Conservation (phyloP, 2,329 filamentous ascomycete species). For the Metarhizium guizhouense region DNA sequence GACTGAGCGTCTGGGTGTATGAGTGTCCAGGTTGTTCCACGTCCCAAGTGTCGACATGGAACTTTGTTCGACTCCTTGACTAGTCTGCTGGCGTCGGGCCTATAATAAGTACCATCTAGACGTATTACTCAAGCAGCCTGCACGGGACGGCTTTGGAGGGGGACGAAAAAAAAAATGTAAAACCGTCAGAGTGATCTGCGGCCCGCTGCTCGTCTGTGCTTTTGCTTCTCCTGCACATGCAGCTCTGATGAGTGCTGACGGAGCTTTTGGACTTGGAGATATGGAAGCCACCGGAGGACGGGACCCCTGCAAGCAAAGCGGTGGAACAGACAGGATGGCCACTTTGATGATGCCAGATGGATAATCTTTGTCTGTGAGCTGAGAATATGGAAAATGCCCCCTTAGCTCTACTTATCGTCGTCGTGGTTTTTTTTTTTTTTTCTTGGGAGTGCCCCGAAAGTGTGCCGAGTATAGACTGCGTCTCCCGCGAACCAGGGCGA, state of each 20-base stretch:
- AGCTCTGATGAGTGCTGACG: not conserved
- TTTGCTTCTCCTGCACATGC: not conserved
- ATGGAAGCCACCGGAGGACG: not conserved
- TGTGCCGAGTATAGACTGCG: not conserved
- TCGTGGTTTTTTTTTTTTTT: too few relatives aligned
- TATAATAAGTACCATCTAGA: not conserved
- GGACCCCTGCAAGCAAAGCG: not conserved
- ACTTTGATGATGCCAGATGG: too few relatives aligned
- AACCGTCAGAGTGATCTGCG: not conserved
- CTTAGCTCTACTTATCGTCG: too few relatives aligned
- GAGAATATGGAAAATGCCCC: too few relatives aligned
- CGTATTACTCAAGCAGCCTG: not conserved
- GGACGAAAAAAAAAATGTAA: not conserved
- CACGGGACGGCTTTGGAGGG: not conserved
- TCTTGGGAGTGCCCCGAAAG: not conserved
- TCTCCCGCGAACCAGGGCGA: not conserved
- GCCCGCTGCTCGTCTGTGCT: slow-evolving; percentile 6
- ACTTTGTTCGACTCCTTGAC: not conserved
- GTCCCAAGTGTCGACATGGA: too few relatives aligned
- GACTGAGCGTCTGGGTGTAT: too few relatives aligned
- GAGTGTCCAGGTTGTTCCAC: too few relatives aligned
- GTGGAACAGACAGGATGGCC: too few relatives aligned
- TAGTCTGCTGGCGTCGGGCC: not conserved
- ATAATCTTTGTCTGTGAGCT: too few relatives aligned
- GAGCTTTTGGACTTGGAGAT: not conserved